Percentiles rank a stretch among this genome's conserved stretches.
phyloP scores from a whole-genome alignment of 345 rosid species.

The Eucalyptus erythrocorys region DNA sequence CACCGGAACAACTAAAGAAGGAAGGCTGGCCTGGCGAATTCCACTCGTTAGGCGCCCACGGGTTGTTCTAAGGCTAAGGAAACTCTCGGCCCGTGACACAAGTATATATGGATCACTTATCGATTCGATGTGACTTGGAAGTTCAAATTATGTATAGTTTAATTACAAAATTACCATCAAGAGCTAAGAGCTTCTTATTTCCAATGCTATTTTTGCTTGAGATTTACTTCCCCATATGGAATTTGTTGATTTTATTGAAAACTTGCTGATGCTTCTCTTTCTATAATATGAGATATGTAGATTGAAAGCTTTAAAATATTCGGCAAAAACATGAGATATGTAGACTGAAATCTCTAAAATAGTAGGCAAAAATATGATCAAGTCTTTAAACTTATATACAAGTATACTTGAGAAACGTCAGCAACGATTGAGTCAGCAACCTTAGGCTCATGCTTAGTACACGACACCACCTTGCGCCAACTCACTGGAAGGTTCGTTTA shows the following conservation, averaged over 20 bases:
- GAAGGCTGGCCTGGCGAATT: too few relatives aligned
- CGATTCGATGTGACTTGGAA: background rate
- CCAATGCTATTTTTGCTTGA: background rate
- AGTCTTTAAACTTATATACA: background rate
- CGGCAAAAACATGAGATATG: background rate
- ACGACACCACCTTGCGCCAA: too few relatives aligned
- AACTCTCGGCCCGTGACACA: too few relatives aligned
- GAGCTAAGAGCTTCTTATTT: background rate
- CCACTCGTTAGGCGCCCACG: too few relatives aligned
- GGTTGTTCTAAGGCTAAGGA: too few relatives aligned
- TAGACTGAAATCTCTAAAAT: background rate
- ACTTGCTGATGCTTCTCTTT: background rate
- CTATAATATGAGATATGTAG: background rate
- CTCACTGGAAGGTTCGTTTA: background rate
- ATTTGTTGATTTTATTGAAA: background rate
- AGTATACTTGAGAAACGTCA: background rate
- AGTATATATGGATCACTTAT: background rate
- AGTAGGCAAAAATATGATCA: background rate
- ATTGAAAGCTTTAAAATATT: background rate
- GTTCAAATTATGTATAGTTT: background rate
- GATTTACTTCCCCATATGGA: background rate
- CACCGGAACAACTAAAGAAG: too few relatives aligned
- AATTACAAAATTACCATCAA: background rate
- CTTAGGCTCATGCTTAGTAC: too few relatives aligned
- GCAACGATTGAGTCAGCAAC: accelerated